Conservation (phyloP, 1,284 basidiomycete species). For the Thelephora terrestris region DNA sequence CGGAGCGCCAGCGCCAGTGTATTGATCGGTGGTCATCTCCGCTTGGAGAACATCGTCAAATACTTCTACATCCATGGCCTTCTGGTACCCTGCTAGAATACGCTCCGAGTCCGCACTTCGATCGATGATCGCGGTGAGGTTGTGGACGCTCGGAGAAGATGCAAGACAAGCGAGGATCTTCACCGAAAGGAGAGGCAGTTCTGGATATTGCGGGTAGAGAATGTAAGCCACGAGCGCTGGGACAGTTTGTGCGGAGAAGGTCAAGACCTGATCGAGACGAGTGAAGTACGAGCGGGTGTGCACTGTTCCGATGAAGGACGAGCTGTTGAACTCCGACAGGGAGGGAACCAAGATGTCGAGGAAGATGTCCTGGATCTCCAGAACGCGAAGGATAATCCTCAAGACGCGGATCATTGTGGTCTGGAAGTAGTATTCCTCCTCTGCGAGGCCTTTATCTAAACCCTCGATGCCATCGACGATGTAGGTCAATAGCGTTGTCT, state of each 20-base stretch:
- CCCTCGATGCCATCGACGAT: conserved; percentile 69
- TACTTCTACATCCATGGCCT: conserved; percentile 56
- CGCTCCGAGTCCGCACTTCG: conserved; percentile 77
- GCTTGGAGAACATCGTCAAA: conserved; percentile 47
- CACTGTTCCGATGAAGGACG: conserved; percentile 40
- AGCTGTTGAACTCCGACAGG: conserved; percentile 54
- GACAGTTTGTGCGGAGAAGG: conserved; percentile 68
- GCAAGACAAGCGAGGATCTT: conserved; percentile 73
- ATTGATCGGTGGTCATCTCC: conserved; percentile 47
- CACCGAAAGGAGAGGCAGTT: conserved; percentile 71
- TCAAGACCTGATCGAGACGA: conserved; percentile 72
- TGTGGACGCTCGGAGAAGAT: conserved; percentile 45
- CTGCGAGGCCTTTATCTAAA: conserved; percentile 60
- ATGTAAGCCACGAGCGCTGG: conserved; percentile 82
- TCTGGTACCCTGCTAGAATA: conserved; percentile 76
- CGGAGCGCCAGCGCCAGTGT: conserved; percentile 62
- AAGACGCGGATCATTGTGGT: conserved; percentile 74
- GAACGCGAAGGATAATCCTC: conserved; percentile 72
- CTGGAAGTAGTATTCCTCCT: conserved; percentile 62
- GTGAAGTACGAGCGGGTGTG: conserved; percentile 62
- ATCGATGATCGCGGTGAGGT: conserved; percentile 74
- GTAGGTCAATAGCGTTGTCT: conserved; percentile 66
- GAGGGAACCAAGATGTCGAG: conserved; percentile 81
- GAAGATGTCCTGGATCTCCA: conserved; percentile 86
- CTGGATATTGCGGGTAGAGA: conserved; percentile 58